Percentiles rank a stretch among this genome's conserved stretches.
These are phyloP conservation scores for Globisporangium nagaii DNA, from an alignment of 352 stramenopile genomes.

Conservation along the genomic window DNA sequence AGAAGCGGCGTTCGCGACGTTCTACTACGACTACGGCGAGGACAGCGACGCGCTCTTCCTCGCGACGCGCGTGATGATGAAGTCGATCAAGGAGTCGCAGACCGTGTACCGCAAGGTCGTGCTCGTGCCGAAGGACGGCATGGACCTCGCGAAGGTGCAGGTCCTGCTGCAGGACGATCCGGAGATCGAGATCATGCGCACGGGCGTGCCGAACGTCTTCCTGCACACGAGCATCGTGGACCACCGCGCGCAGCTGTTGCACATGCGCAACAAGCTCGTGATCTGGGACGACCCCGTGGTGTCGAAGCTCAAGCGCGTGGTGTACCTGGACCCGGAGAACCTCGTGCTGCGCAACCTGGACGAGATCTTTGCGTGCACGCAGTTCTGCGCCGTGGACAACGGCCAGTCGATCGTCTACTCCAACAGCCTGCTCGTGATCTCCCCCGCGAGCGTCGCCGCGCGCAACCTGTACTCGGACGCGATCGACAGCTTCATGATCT, in stretches of 20 bases:
- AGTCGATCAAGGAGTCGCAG: conserved; percentile 15
- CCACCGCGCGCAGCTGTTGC: conserved; percentile 60
- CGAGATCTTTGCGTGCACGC: conserved; percentile 74
- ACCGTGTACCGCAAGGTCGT: conserved; percentile 67
- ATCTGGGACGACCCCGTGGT: conserved; percentile 75
- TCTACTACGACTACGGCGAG: conserved; percentile 21
- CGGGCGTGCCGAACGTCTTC: conserved; percentile 68
- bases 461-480: conserved; percentile 77
- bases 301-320: conserved; percentile 55
- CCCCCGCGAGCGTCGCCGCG: conserved; percentile 54
- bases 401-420: conserved; percentile 78
- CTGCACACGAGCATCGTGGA: conserved; percentile 50
- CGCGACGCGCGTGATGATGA: conserved; percentile 18
- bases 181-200: conserved; percentile 56
- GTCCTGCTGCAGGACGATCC: conserved; percentile 52
- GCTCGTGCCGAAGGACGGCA: conserved; percentile 62
- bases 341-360: conserved; percentile 73
- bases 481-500: conserved; percentile 84
- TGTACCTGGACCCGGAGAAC: conserved; percentile 79
- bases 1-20: conserved; percentile 19
- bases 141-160: conserved; percentile 26
- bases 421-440: conserved; percentile 78
- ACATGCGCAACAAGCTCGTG: conserved; percentile 81
- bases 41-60: conserved; percentile 22
- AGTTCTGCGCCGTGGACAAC: conserved; percentile 81